Conservation (phyloP, 1,139 yeast species). For the Saccharomyces pastorianus region DNA sequence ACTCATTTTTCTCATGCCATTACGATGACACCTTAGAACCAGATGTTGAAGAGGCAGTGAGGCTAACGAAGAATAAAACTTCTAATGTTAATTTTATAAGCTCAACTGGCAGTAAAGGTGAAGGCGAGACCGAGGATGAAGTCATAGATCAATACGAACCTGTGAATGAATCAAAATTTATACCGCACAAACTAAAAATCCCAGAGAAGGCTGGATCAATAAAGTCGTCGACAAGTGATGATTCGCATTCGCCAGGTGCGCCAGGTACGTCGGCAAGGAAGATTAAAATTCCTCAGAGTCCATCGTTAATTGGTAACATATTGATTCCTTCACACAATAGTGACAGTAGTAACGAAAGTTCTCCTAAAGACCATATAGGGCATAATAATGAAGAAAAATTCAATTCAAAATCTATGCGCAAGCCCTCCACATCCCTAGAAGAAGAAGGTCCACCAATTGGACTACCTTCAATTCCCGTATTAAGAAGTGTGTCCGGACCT, state of each 20-base stretch:
- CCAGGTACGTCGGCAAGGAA: neutral
- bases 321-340: constrained; percentile 5
- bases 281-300: constrained; percentile 5
- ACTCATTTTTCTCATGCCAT: neutral
- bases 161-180: constrained; percentile 2
- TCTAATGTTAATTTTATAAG: constrained; percentile 2
- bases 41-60: constrained; percentile 18
- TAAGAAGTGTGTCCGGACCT: constrained; percentile 10
- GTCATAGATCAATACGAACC: neutral
- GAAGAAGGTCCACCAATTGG: neutral
- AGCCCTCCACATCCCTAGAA: neutral
- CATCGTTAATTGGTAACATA: constrained; percentile 12
- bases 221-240: constrained; percentile 1
- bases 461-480: constrained; percentile 6
- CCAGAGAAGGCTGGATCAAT: constrained; percentile 10
- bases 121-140: neutral
- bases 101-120: neutral
- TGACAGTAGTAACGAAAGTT: neutral
- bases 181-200: constrained; percentile 9
- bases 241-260: neutral
- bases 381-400: neutral
- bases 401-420: neutral
- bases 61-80: constrained; percentile 7
- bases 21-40: constrained; percentile 15
- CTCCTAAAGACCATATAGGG: neutral